Conservation (phyloP, 1,139 yeast genomes). For the Geotrichum restrictum region DNA sequence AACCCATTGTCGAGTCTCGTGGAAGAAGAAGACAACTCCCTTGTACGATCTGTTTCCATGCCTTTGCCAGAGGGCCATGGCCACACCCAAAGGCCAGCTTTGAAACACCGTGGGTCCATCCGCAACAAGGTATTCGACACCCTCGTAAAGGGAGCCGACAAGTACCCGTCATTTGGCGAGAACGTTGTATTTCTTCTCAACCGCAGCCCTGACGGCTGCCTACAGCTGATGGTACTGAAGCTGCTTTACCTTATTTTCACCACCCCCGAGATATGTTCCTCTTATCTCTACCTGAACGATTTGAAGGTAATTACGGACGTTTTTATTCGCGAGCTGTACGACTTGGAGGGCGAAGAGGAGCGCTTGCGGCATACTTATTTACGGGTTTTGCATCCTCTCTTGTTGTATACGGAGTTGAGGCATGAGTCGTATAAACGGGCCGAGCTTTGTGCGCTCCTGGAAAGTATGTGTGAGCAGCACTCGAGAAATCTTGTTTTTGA, state of each 20-base stretch:
- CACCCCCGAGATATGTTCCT: constrained; percentile 54
- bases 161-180: constrained; percentile 51
- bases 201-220: constrained; percentile 65
- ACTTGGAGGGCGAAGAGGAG: constrained; percentile 59
- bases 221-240: constrained; percentile 76
- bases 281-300: constrained; percentile 67
- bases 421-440: constrained; percentile 57
- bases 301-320: constrained; percentile 83
- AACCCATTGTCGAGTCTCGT: not conserved
- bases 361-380: constrained; percentile 69
- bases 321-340: constrained; percentile 69
- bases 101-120: not conserved
- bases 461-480: constrained; percentile 41
- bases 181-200: constrained; percentile 63
- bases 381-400: constrained; percentile 68
- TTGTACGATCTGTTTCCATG: not conserved
- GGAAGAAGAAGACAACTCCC: not conserved
- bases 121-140: constrained; percentile 36
- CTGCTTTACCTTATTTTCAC: constrained; percentile 72
- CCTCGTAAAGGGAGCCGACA: constrained; percentile 26
- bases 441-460: constrained; percentile 52
- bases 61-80: not conserved
- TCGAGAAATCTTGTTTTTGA: constrained; percentile 14
- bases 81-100: not conserved
- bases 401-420: constrained; percentile 49